Percentiles rank a stretch among this genome's conserved stretches.
These are phyloP conservation scores for Mucor saturninus DNA, from an alignment of 371 early-diverging fungal species.

Conservation along the genomic window DNA sequence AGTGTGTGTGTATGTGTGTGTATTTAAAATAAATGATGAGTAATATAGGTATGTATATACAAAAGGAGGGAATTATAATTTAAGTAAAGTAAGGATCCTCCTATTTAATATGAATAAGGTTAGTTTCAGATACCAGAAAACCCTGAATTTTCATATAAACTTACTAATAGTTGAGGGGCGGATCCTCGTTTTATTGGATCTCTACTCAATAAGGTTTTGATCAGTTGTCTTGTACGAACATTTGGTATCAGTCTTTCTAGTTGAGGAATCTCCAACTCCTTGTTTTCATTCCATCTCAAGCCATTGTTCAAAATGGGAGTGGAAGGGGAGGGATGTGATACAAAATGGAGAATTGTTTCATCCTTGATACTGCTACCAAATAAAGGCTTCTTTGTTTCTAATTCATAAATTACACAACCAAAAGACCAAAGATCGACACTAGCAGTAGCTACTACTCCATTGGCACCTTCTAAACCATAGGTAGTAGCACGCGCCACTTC, in stretches of 20 bases:
- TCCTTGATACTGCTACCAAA: constrained; percentile 51
- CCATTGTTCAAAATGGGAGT: constrained; percentile 55
- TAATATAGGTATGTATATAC: neutral
- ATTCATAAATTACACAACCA: constrained; percentile 53
- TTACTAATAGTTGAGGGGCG: constrained; percentile 46
- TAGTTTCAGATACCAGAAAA: neutral
- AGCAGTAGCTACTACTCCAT: constrained; percentile 54
- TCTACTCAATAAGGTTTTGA: constrained; percentile 42
- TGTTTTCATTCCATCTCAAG: constrained; percentile 51
- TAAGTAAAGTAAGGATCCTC: constrained; percentile 22
- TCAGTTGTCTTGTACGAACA: constrained; percentile 38
- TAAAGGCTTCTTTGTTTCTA: constrained; percentile 48
- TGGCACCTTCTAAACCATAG: constrained; percentile 53
- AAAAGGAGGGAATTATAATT: neutral
- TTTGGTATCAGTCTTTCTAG: constrained; percentile 43
- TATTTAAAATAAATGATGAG: neutral
- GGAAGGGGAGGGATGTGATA: constrained; percentile 54
- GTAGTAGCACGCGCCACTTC: constrained; percentile 57
- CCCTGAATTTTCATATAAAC: neutral
- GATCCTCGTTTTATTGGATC: constrained; percentile 49
- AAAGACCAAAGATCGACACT: constrained; percentile 56
- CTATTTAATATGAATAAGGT: constrained; percentile 6
- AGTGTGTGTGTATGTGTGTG: no score
- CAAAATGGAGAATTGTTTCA: constrained; percentile 54
- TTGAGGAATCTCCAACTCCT: constrained; percentile 52